These are phyloP conservation scores for Marchantia paleacea DNA, from an alignment of 225 moss, liverwort and hornwort species.

Conservation along the genomic window DNA sequence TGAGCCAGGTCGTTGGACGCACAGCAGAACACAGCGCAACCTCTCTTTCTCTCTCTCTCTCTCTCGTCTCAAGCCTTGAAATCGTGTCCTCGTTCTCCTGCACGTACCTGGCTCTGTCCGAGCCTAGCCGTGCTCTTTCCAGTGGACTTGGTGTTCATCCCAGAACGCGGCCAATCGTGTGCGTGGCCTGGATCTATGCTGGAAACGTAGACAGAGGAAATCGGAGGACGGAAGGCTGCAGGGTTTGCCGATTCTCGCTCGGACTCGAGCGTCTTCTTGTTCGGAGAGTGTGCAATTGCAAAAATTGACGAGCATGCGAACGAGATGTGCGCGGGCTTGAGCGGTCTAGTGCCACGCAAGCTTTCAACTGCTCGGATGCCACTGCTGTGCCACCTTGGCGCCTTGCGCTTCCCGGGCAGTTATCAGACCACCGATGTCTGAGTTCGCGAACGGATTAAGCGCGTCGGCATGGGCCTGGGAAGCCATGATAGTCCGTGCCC, in stretches of 20 bases:
- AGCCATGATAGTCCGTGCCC: no score
- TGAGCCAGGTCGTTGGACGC: neutral
- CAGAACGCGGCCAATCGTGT: neutral
- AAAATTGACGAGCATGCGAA: constrained; percentile 10
- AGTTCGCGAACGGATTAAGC: neutral
- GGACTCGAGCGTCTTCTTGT: neutral
- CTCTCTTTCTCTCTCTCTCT: neutral
- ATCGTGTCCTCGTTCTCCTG: neutral
- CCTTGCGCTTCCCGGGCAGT: constrained; percentile 24
- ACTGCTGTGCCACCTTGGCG: constrained; percentile 25
- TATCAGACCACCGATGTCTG: constrained; percentile 1
- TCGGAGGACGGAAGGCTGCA: neutral
- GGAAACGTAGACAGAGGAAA: neutral
- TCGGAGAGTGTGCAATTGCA: neutral
- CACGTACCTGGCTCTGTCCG: neutral
- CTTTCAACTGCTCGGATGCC: constrained; percentile 37
- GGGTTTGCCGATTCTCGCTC: neutral
- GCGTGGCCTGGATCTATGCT: neutral
- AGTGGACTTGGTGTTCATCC: neutral
- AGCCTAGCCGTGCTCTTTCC: neutral
- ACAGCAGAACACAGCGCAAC: neutral
- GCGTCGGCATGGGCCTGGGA: neutral
- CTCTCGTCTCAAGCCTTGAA: neutral
- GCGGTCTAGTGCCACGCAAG: constrained; percentile 24
- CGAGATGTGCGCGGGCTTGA: constrained; percentile 43